Percentiles rank a stretch among this genome's conserved stretches.
Evolutionary conservation across 1,284 basidiomycete genomes (phyloP).

Genomic region (Ganoderma lucidum): DNA sequence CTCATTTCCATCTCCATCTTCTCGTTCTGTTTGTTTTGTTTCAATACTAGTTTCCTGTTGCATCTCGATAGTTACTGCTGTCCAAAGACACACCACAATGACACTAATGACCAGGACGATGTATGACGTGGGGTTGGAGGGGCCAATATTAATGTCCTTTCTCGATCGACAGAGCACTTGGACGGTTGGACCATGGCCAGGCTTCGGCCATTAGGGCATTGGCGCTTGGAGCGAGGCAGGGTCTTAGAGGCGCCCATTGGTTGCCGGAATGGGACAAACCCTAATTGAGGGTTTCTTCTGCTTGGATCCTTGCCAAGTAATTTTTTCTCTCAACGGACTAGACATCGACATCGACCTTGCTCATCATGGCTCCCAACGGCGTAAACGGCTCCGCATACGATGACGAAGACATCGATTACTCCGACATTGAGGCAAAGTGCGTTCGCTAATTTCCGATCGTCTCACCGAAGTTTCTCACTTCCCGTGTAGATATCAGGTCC

Average conservation of each 20-base stretch:
- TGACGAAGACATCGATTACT: constrained; percentile 88
- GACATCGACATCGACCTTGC: constrained; percentile 15
- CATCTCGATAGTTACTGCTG: constrained; percentile 39
- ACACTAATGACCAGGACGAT: constrained; percentile 31
- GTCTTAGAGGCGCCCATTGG: background rate
- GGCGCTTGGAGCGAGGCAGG: background rate
- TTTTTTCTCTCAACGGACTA: constrained; percentile 23
- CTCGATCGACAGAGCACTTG: no score
- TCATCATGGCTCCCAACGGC: constrained; percentile 42
- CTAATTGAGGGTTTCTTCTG: constrained; percentile 22
- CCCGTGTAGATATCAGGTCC: constrained; percentile 76
- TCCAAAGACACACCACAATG: constrained; percentile 32
- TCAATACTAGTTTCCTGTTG: constrained; percentile 39
- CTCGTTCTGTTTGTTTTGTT: constrained; percentile 41
- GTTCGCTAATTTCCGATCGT: constrained; percentile 35
- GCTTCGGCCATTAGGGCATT: no score
- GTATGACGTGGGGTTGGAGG: background rate
- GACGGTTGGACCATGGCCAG: no score
- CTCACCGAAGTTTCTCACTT: constrained; percentile 20
- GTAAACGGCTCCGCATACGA: constrained; percentile 37
- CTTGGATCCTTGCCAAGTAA: constrained; percentile 23
- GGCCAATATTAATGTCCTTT: no score
- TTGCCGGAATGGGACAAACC: constrained; percentile 16
- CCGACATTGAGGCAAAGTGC: constrained; percentile 94
- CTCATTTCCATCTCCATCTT: constrained; percentile 29